Evolutionary conservation across 1,284 basidiomycete species (phyloP).

Genomic region (Rhodotorula sp.): DNA sequence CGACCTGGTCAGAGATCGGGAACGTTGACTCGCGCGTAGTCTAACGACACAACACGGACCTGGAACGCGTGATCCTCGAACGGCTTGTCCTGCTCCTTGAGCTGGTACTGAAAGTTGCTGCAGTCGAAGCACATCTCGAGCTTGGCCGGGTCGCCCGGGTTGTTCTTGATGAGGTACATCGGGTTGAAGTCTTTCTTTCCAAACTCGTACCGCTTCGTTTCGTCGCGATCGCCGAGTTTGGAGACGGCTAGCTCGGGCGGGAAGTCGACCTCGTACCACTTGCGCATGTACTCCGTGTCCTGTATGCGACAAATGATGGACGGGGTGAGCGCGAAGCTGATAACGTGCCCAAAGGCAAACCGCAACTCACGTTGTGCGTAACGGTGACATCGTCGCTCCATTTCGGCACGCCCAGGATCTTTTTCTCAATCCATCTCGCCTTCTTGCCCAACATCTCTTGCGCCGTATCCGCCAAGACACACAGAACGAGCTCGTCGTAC

Average conservation of each 20-base stretch:
- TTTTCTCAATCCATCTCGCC: conserved; percentile 60
- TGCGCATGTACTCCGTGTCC: conserved; percentile 39
- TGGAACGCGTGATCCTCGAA: conserved; percentile 30
- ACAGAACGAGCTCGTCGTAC: conserved; percentile 64
- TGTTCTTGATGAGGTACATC: conserved; percentile 61
- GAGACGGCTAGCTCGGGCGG: conserved; percentile 50
- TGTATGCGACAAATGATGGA: neutral
- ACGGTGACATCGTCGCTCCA: conserved; percentile 58
- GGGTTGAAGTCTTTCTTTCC: conserved; percentile 58
- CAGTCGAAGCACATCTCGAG: conserved; percentile 59
- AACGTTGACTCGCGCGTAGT: neutral
- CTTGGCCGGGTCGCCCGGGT: conserved; percentile 57
- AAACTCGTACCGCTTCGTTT: conserved; percentile 51
- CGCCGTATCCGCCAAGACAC: conserved; percentile 61
- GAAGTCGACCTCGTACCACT: conserved; percentile 56
- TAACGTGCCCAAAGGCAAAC: too few relatives aligned
- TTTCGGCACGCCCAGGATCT: conserved; percentile 56
- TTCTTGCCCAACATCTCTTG: conserved; percentile 59
- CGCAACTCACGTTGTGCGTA: conserved; percentile 55
- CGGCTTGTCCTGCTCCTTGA: conserved; percentile 43
- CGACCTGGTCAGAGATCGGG: too few relatives aligned
- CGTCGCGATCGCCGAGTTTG: conserved; percentile 49
- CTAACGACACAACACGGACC: neutral
- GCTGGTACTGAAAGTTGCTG: conserved; percentile 60
- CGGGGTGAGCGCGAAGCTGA: too few relatives aligned